phyloP scores from a whole-genome alignment of 2,329 filamentous ascomycete genomes.

The Monosporascus cannonballus region DNA sequence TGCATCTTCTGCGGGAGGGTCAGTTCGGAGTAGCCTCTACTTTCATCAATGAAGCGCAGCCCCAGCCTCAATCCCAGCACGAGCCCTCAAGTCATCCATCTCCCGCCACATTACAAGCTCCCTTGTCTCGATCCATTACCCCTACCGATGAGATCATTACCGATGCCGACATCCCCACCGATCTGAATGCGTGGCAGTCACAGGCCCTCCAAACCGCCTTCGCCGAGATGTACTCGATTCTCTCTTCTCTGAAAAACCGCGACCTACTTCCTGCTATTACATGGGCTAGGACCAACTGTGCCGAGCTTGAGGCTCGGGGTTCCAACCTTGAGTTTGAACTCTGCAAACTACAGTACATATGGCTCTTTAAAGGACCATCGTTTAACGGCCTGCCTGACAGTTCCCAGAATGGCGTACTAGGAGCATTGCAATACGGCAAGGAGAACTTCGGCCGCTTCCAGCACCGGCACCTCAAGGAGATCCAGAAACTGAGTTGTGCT shows the following conservation, averaged over 20 bases:
- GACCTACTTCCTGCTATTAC: conserved; percentile 79
- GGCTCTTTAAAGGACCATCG: conserved; percentile 65
- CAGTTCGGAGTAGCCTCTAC: conserved; percentile 83
- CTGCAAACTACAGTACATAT: conserved; percentile 81
- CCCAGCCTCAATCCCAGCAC: conserved; percentile 14
- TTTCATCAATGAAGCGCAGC: conserved; percentile 67
- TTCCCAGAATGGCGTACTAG: conserved; percentile 45
- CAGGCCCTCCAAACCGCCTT: conserved; percentile 74
- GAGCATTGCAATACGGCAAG: conserved; percentile 71
- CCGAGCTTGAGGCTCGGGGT: conserved; percentile 68
- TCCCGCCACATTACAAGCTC: conserved; percentile 12
- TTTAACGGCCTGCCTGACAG: conserved; percentile 50
- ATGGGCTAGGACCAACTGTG: conserved; percentile 72
- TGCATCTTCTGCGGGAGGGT: conserved; percentile 93
- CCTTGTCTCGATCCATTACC: conserved; percentile 5
- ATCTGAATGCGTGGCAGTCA: conserved; percentile 54
- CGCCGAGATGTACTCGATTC: conserved; percentile 82
- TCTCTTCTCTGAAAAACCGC: conserved; percentile 67
- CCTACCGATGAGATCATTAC: conserved; percentile 22
- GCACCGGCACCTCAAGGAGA: conserved; percentile 67
- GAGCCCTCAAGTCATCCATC: conserved; percentile 18
- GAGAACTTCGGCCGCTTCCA: conserved; percentile 70
- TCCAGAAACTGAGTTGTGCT: conserved; percentile 74
- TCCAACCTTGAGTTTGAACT: conserved; percentile 96
- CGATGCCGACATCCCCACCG: conserved; percentile 32